Evolutionary conservation across 2,329 filamentous ascomycete genomes (phyloP), one percentile per base, ranked within the genome.

Genomic region (Xylaria sp.): DNA sequence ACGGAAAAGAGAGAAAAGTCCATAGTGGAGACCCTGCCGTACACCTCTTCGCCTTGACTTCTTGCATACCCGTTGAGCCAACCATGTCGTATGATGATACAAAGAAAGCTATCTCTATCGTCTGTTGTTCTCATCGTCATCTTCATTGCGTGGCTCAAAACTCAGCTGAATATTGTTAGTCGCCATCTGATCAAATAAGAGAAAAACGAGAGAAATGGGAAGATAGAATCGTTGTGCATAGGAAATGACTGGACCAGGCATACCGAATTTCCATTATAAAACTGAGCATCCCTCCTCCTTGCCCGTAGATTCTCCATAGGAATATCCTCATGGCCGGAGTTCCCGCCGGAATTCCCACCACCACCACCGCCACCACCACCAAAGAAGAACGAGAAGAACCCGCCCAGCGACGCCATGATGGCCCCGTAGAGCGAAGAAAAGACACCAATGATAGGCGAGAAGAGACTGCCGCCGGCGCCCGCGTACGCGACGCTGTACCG

Each of bases 241-340:
- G 9, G 34, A 13, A 52, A 34, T 20, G 13, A 23, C 8, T 10
- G 2, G n/a, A 7, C 6, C 12, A 46, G 31, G 67, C 88, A 81
- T 84, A 94, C 92, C 78, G 93, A 93, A 77, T 97, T 98, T 1
- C 94, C 94, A 76, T 98, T 98, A 78, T 98, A 97, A 56, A 97
- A 87, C 76, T 97, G 91, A 54, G 89, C 87, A 71, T 90, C 86
- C 65, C 87, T 67, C 44, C 62, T 65, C 64, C 73, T 74, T 10
- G 77, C 61, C 73, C 75, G 50, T 18, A 83, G 52, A 3, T 79
- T 75, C 20, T 81, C 69, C 65, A 80, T 71, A 6, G 75, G 75
- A 7, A 80, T 69, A 2, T 72, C 73, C 20, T 77, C 75, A 5
- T 66, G 63, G 5, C 62, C 58, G 8, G 46, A 23, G 7, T 13